Base-by-base conservation (phyloP, 495 filamentous ascomycete species). In the Astrothelium subdiscretum region DNA sequence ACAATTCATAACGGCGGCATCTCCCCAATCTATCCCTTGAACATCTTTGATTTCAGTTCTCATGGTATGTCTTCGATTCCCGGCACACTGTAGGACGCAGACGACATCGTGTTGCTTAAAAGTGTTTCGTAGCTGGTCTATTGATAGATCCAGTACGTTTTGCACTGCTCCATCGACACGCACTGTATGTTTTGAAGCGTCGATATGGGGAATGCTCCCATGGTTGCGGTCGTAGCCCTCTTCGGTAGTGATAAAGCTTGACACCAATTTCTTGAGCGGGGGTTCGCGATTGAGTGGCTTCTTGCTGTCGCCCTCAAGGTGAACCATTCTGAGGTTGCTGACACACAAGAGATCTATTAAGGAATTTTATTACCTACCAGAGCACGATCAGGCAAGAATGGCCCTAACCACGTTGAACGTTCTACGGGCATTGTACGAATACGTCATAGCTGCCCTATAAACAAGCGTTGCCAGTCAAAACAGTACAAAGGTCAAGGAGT, bases 31-130 rank as follows among this genome's bases (percentile, higher is more conserved):
- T 48, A 87, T 80, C 0, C 84, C 84, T 58, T 79, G 69, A 29
- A 85, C 83, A 68, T 85, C 83, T 64, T 81, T 81, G 3, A 86
- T 67, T 54, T 79, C 68, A 0, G 81, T 85, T 22, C 83, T 80
- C 84, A 86, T 86, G 24, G 82, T 83, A 63, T 85, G 83, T 1
- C 84, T 79, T 5, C 84, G 73, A 64, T 87, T 86, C 26, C 84
- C 84, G 18, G 84, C 84, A 58, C 84, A 87, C 72, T 85, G 81
- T 0, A 87, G 73, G 20, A 81, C 80, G 62, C 78, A 79, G 5
- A 79, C 72, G 10, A 87, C 77, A 59, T 76, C 72, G 58, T 85
- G 76, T 59, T 85, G 83, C 60, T 62, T 31, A 43, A 80, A 82
- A 12, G 79, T 70, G 3, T 73, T 72, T 15, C 66, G 68, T 5